These are phyloP conservation scores for Phytophthora cajani DNA, from an alignment of 352 stramenopile genomes.

Conservation along the genomic window DNA sequence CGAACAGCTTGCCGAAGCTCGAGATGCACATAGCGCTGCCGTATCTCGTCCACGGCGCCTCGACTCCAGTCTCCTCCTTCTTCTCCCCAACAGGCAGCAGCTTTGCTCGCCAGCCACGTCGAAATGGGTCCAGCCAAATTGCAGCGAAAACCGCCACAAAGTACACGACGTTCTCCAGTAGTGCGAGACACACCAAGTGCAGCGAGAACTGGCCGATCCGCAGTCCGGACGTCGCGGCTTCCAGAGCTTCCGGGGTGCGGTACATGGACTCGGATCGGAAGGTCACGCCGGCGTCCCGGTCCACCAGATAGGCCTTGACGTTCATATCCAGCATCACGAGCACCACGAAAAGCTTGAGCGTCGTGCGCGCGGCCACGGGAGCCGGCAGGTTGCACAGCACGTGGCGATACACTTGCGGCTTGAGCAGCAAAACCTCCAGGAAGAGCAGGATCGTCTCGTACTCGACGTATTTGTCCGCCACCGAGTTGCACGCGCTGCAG, in stretches of 20 bases:
- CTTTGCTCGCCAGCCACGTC: slow-evolving; percentile 53
- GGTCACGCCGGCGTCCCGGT: slow-evolving; percentile 64
- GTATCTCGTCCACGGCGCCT: slow-evolving; percentile 45
- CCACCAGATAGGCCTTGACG: slow-evolving; percentile 84
- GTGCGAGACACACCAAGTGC: slow-evolving; percentile 72
- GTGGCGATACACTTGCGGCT: slow-evolving; percentile 87
- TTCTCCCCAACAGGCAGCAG: slow-evolving; percentile 26
- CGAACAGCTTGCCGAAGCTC: slow-evolving; percentile 87
- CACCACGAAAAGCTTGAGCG: slow-evolving; percentile 81
- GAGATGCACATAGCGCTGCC: slow-evolving; percentile 77
- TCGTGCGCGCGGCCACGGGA: slow-evolving; percentile 52
- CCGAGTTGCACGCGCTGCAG: slow-evolving; percentile 68
- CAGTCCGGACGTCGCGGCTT: slow-evolving; percentile 52
- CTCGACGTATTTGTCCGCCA: slow-evolving; percentile 90
- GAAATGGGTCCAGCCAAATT: slow-evolving; percentile 62
- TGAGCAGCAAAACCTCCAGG: slow-evolving; percentile 86
- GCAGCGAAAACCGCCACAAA: slow-evolving; percentile 54
- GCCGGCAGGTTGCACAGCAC: slow-evolving; percentile 79
- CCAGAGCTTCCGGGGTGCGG: slow-evolving; percentile 30
- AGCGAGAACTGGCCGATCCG: slow-evolving; percentile 80
- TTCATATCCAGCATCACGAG: slow-evolving; percentile 89
- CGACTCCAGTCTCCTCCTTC: slow-evolving; percentile 1
- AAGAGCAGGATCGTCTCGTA: slow-evolving; percentile 87
- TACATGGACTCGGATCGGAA: slow-evolving; percentile 73
- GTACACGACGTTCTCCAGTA: slow-evolving; percentile 79